Evolutionary conservation across 352 stramenopile genomes (phyloP), one percentile per base, ranked within the genome.

Genomic region (Saprolegnia diclina): DNA sequence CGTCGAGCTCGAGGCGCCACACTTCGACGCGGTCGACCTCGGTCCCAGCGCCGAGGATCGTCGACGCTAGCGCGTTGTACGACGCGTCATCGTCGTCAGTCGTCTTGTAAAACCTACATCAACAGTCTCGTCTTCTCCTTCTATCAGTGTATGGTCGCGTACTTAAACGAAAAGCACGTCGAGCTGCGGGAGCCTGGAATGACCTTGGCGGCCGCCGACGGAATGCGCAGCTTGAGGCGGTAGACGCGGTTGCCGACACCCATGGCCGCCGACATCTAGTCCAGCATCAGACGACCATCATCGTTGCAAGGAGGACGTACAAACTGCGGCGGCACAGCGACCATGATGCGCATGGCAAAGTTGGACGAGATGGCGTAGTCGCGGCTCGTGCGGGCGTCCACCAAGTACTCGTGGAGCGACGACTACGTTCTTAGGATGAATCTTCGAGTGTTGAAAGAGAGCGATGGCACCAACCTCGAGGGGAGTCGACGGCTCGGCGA

Each of bases 1-100:
- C 79, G 50, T 94, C 86, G 52, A 92, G 87, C 67, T 94, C 86
- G 35, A 92, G 69, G 71, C 78, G 77, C 86, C 86, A 94, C 0
- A 94, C 66, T 52, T 81, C 76, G 44, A 13, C 32, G 32, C 45
- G 22, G 52, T 48, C 32, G 44, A 50, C 10, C 71, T 76, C 48
- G 54, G 26, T 65, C 59, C 18, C 24, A 7, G 22, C 42, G n/a
- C 35, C 35, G n/a, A 52, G 37, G 19, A 44, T 64, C 9, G 42
- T 40, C 52, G 22, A 5, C 24, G 44, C 21, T 4, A 62, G 62
- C 16, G 71, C 19, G 4, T 48, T 48, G 42, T 48, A 48, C 42
- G 21, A 48, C 37, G 62, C 38, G 10, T 72, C 54, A 7, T 64
- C 53, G 44, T 74, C 71, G 18, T 63, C 14, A 7, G 42, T n/a